Evolutionary conservation across 1,284 basidiomycete species (phyloP), one percentile per base, ranked within the genome.

Genomic region (Ustilago hordei): DNA sequence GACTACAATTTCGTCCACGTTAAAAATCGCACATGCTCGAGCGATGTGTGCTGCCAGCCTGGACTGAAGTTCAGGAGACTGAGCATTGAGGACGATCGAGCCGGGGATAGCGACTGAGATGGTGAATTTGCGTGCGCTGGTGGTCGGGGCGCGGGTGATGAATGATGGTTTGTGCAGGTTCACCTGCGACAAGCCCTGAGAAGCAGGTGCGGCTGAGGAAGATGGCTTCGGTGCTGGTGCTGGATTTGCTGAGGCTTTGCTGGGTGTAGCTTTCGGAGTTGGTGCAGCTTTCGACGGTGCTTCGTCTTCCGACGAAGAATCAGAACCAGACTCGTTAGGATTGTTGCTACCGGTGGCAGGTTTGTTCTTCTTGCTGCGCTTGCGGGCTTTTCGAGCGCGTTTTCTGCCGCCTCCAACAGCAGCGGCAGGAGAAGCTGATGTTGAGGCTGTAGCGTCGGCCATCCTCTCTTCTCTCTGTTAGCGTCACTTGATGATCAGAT

Each of bases 1-100:
- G n/a, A 86, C 73, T 28, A 86, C 69, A 45, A 86, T 84, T 71
- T 86, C 85, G 64, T 84, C 81, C 15, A 86, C 81, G 54, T 79
- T 81, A 76, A 86, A 86, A 62, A 86, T 86, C 9, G 85, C 85
- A 60, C 83, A 85, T 9, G 81, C 78, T 9, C 85, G 64, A 0
- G 84, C 85, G 36, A 86, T 81, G 70, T 85, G 83, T 4, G 80
- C 83, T 7, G 81, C 85, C 11, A 86, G 61, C 6, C 82, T 64
- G 17, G 75, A 75, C 23, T 83, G 79, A n/a, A 86, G 69, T 43
- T 86, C 85, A 5, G 79, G 78, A 12, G 81, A 82, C 43, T 86
- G 85, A 3, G 85, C 85, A 64, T 86, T 86, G 56, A 79, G 70
- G 0, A 86, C 76, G 53, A 86, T 85, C 19, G 71, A 78, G 0